Percentiles rank a stretch among this genome's conserved stretches.
Evolutionary conservation across 176 grass and related monocot species (phyloP).

Genomic region (Phoenix roebelenii): DNA sequence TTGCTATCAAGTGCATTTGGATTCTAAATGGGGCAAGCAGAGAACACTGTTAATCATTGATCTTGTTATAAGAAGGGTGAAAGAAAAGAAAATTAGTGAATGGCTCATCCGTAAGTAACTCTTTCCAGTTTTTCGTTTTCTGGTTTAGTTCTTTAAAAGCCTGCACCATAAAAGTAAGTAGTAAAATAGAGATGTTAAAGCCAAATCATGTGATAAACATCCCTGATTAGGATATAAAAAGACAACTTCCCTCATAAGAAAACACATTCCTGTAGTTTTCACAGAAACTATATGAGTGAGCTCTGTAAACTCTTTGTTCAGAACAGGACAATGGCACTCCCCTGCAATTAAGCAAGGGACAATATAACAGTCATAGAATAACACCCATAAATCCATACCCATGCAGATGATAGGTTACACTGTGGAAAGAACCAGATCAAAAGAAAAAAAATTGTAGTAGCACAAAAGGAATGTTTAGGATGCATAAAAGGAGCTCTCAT

Average conservation of each 20-base stretch:
- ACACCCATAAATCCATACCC: background rate
- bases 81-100: slow-evolving; percentile 27
- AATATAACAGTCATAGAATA: slow-evolving; percentile 6
- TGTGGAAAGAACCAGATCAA: background rate
- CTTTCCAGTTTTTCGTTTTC: slow-evolving; percentile 94
- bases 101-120: slow-evolving; percentile 78
- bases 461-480: too few species aligned
- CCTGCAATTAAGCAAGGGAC: slow-evolving; percentile 33
- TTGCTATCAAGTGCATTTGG: slow-evolving; percentile 81
- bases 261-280: slow-evolving; percentile 95
- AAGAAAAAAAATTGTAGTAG: background rate
- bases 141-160: slow-evolving; percentile 91
- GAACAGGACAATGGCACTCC: slow-evolving; percentile 82
- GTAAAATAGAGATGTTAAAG: slow-evolving; percentile 8
- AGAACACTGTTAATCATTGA: slow-evolving; percentile 12
- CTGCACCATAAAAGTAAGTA: slow-evolving; percentile 24
- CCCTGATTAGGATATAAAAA: slow-evolving; percentile 5
- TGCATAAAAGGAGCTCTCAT: too few species aligned
- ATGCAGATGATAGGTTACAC: slow-evolving; percentile 1
- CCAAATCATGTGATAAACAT: slow-evolving; percentile 8
- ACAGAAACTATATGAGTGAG: slow-evolving; percentile 94
- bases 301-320: slow-evolving; percentile 93
- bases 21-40: slow-evolving; percentile 40
- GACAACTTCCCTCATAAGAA: slow-evolving; percentile 62
- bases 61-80: background rate